Base-by-base conservation (phyloP, 805 yeast species). In the Metschnikowia baotianmanensis region DNA sequence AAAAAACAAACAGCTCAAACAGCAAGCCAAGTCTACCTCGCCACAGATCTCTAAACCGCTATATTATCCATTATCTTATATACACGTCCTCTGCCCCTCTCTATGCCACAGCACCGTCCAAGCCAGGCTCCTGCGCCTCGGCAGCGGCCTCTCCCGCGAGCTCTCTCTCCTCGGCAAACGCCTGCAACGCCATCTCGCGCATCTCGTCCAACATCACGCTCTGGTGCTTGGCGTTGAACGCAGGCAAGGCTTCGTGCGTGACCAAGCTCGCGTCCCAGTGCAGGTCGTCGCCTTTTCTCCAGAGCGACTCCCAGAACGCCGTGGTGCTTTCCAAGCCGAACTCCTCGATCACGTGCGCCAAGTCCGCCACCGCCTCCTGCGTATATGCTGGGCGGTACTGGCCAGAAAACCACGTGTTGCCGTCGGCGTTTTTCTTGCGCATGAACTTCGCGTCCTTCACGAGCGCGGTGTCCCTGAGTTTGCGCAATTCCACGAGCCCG, bases 361-460 rank as follows among this genome's bases (percentile, higher is more conserved):
- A 66, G 63, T 90, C 98, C 5, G 96, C 86, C 21, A 87, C 88
- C 1, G 96, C 85, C 62, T 90, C 97, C 61, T 87, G 96, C 10
- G 95, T 72, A 64, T 83, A 86, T 0, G 93, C 81, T 19, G 97
- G 97, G 57, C 96, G 78, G 69, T 76, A 91, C 63, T 86, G 95
- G 34, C 87, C 91, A 42, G 83, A 78, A 60, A 72, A 83, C 96
- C 96, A 89, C 36, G 82, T 78, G 63, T 86, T 82, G 1, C 95
- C 93, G 43, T 79, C 86, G 32, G 72, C 76, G 57, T 85, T 79
- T 58, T 85, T 79, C 56, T 78, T 80, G 55, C 96, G 76, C 72
- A 83, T 67, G 32, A 72, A 67, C 55, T 78, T 76, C 20, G 91
- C 87, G 48, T 78, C 69, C 26, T 69, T 65, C 36, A 63, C 61